These are phyloP conservation scores for Phlebopus sp. DNA, from an alignment of 1,284 basidiomycete genomes.

Conservation along the genomic window DNA sequence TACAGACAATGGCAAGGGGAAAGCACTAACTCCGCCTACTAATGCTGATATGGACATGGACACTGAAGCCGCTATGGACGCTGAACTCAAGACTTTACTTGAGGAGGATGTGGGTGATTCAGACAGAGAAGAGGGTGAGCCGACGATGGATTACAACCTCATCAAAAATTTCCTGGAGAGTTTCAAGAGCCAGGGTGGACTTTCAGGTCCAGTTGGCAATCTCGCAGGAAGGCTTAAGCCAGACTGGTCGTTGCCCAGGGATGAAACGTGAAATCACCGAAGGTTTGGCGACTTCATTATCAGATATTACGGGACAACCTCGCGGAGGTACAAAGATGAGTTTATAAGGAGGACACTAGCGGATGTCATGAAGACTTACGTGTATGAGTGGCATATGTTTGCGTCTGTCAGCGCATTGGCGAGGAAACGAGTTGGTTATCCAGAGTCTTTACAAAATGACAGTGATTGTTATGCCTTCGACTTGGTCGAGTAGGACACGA, in stretches of 20 bases:
- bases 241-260: constrained; percentile 69
- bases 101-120: constrained; percentile 52
- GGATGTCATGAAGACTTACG: too few relatives aligned
- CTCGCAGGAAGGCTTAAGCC: constrained; percentile 79
- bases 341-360: too few relatives aligned
- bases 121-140: constrained; percentile 48
- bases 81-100: constrained; percentile 71
- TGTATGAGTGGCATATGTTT: too few relatives aligned
- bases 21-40: constrained; percentile 15
- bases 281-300: not conserved
- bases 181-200: constrained; percentile 84
- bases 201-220: constrained; percentile 86
- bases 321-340: too few relatives aligned
- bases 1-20: constrained; percentile 31
- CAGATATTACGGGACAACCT: too few relatives aligned
- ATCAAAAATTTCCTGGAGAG: constrained; percentile 96
- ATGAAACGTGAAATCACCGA: constrained; percentile 43
- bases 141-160: constrained; percentile 76
- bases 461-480: too few relatives aligned
- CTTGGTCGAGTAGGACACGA: too few relatives aligned
- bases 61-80: constrained; percentile 81
- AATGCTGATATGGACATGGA: constrained; percentile 54
- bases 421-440: too few relatives aligned
- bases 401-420: too few relatives aligned
- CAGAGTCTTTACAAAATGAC: too few relatives aligned